Base-by-base conservation (phyloP, 73 alveolate species). In the Stentor roeselii region DNA sequence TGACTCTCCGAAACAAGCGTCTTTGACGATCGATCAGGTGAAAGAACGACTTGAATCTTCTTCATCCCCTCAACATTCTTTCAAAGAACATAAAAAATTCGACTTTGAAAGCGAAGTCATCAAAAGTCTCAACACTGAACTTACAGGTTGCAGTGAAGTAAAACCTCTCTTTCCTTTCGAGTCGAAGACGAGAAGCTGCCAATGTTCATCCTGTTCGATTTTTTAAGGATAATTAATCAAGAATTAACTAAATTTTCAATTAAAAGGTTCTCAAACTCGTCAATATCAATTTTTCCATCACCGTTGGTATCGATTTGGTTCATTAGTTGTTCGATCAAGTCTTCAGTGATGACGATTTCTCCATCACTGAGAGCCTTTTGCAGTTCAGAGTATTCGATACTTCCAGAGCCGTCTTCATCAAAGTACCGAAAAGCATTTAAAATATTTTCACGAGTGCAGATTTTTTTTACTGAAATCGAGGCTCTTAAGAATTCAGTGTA, bases 231-330 rank as follows among this genome's bases (percentile, higher is more conserved):
- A 11, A 50, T 11, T 50, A 50, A 50, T 6, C 67, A 50, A 50
- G n/a, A n/a, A n/a, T n/a, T n/a, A n/a, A n/a, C n/a, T n/a, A n/a
- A n/a, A n/a, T n/a, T n/a, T n/a, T n/a, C n/a, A n/a, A n/a, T n/a
- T n/a, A 83, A 59, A 36, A 84, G 77, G 3, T 59, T 3, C 3
- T 14, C 76, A 42, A 83, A 83, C 41, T 83, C 89, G 30, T 83
- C 85, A 3, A 6, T 3, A 34, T 74, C 42, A 32, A 83, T 83
- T 59, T 42, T 59, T 3, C 89, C 89, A 83, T 83, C 89, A 2
- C 89, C 89, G 75, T 83, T 83, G 11, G 38, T 3, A 36, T 83
- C 89, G 3, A 83, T 83, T 37, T 83, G 36, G n/a, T n/a, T n/a
- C n/a, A n/a, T n/a, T n/a, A n/a, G n/a, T n/a, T n/a, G n/a, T n/a